Evolutionary conservation across 192 early-diverging fungal genomes (phyloP), one percentile per base, ranked within the genome.

Genomic region (Bifiguratus adelaidae): DNA sequence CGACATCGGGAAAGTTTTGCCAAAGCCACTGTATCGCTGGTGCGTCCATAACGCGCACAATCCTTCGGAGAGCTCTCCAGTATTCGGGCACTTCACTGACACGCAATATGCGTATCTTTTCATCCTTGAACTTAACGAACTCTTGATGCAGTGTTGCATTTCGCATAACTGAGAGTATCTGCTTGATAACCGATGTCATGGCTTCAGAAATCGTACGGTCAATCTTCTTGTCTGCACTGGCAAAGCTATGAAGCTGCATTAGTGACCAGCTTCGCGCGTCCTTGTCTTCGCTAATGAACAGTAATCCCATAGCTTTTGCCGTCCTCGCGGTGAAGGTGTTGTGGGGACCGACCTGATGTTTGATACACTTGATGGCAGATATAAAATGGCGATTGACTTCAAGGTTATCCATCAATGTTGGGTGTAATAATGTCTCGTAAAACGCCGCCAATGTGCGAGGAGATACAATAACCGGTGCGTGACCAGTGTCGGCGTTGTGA

Each of bases 201-300:
- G 6, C 13, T 5, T 11, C 15, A 21, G 22, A 40, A 11, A 40
- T 5, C 7, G 37, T 20, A 11, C 7, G 51, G 2, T 46, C 36
- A 30, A 64, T 48, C n/a, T 53, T 53, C 32, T 38, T 57, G 5
- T 38, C 42, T 8, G 34, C 45, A 2, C 35, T 2, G 1, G 40
- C 9, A 22, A 49, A 53, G n/a, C 46, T 48, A 7, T 63, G 50
- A 7, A 63, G 0, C 27, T 47, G 34, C 26, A 53, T 56, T 16
- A 54, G 26, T 0, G 55, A 37, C 55, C 55, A 63, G 7, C 48
- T 28, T 0, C 61, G 55, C 8, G 53, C 26, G 11, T 43, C 30
- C 2, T 30, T 41, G 11, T 53, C 35, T 15, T 50, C 35, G 29
- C 57, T 50, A 0, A 63, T 18, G 2, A 36, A 25, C 12, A 63